Percentiles rank a stretch among this genome's conserved stretches.
Conservation (phyloP, 2,329 filamentous ascomycete genomes). For the Daldinia eschscholtzii region DNA sequence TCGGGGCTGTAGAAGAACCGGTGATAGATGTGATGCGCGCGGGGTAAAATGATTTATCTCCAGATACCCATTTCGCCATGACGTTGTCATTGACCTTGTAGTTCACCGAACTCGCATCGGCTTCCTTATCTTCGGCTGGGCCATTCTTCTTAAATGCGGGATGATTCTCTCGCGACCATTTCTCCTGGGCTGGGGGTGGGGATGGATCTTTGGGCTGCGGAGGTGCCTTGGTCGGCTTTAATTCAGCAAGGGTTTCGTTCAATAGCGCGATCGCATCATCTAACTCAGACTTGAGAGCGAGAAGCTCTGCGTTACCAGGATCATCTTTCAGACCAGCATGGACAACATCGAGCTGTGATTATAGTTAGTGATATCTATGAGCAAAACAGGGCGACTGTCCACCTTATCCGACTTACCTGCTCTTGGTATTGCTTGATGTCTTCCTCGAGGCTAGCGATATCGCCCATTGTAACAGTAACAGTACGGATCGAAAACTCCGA, state of each 20-base stretch:
- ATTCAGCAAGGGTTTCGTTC: slow-evolving; percentile 83
- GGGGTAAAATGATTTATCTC: slow-evolving; percentile 90
- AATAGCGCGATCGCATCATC: slow-evolving; percentile 83
- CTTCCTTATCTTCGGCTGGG: slow-evolving; percentile 64
- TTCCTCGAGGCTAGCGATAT: slow-evolving; percentile 62
- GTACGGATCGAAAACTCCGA: background rate
- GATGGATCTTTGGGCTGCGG: slow-evolving; percentile 58
- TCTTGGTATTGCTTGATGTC: slow-evolving; percentile 69
- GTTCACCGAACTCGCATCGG: slow-evolving; percentile 63
- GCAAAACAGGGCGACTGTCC: background rate
- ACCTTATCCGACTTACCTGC: slow-evolving; percentile 60
- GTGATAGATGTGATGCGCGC: slow-evolving; percentile 94
- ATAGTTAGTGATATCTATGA: slow-evolving; percentile 19
- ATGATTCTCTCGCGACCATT: slow-evolving; percentile 85
- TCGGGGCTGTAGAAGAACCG: slow-evolving; percentile 88
- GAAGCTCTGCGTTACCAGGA: slow-evolving; percentile 82
- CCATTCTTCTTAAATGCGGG: slow-evolving; percentile 77
- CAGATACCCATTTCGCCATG: slow-evolving; percentile 89
- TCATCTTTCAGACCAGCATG: slow-evolving; percentile 81
- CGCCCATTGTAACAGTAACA: slow-evolving; percentile 54
- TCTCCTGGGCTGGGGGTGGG: slow-evolving; percentile 71
- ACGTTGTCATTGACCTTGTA: slow-evolving; percentile 93
- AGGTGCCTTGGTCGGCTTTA: slow-evolving; percentile 72
- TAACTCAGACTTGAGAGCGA: slow-evolving; percentile 82
- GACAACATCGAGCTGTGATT: slow-evolving; percentile 79